Base-by-base conservation (phyloP, 2,329 filamentous ascomycete genomes). In the Tolypocladium inflatum region DNA sequence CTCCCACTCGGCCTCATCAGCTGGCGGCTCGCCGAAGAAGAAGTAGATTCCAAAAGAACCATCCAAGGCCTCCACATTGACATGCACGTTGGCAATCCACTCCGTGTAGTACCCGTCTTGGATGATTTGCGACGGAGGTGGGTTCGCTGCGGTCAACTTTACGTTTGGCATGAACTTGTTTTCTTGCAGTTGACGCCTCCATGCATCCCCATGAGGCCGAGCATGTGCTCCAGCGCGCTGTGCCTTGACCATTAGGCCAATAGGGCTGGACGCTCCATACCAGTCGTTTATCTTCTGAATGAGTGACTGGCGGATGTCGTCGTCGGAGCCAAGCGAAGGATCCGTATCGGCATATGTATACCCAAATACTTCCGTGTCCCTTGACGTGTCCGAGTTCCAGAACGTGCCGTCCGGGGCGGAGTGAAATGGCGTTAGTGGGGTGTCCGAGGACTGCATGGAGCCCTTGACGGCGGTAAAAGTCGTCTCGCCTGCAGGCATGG, bases 291-390 rank as follows among this genome's bases (percentile, higher is more conserved):
- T 69, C 67, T 73, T 71, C 60, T 66, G 68, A 65, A 73, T 61
- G 65, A 71, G 61, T 67, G 70, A 62, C 69, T 73, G 56, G 63
- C 67, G 66, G 2, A 69, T 53, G n/a, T 66, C 65, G 48, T 66
- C 60, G 9, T 60, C 58, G 23, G 64, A 63, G n/a, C 62, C 63
- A 0, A 63, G 57, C 2, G 67, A 63, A 10, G 64, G 54, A 55
- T 66, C 66, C 19, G 75, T 81, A 63, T 93, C 90, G 0, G 84
- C 78, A 67, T 95, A 95, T 0, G 84, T 85, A 68, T 94, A 94
- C 17, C 86, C 86, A 69, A 94, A 88, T 2, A 74, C 76, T 33
- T 78, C 76, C 8, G 81, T 82, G 45, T 80, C 76, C 37, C 86
- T 80, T 15, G 84, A 78, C 60, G 76, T 78, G 56, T 85, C 79